Conservation (phyloP, 768 basidiomycete genomes). For the Lactarius akahatsu region DNA sequence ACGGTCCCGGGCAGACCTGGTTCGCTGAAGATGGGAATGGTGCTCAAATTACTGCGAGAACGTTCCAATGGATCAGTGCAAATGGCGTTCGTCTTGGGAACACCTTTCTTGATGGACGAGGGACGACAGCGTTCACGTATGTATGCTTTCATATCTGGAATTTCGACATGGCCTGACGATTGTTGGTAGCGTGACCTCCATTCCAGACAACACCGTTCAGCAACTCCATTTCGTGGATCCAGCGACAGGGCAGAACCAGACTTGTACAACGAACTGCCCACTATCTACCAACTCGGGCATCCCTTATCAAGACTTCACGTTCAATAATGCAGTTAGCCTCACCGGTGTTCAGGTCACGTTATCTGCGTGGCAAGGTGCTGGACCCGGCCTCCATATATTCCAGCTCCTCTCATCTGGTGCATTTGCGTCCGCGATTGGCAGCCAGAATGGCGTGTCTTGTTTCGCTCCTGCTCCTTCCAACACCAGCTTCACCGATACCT, state of each 20-base stretch:
- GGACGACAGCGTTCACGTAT: slow-evolving; percentile 88
- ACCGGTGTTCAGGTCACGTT: slow-evolving; percentile 90
- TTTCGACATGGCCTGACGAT: slow-evolving; percentile 23
- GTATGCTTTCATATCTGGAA: slow-evolving; percentile 30
- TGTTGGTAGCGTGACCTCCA: slow-evolving; percentile 66
- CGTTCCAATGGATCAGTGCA: slow-evolving; percentile 70
- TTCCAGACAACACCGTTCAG: slow-evolving; percentile 85
- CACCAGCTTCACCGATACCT: slow-evolving; percentile 63
- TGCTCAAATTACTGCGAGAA: slow-evolving; percentile 73
- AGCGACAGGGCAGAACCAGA: slow-evolving; percentile 64
- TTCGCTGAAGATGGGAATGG: slow-evolving; percentile 68
- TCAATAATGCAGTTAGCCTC: slow-evolving; percentile 56
- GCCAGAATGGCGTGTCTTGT: slow-evolving; percentile 66
- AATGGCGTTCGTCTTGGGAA: slow-evolving; percentile 89
- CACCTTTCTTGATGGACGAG: slow-evolving; percentile 75
- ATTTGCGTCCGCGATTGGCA: slow-evolving; percentile 70
- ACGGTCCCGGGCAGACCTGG: slow-evolving; percentile 83
- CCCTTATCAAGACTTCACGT: slow-evolving; percentile 93
- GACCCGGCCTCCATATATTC: slow-evolving; percentile 85
- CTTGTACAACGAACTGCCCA: slow-evolving; percentile 79
- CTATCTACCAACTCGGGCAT: slow-evolving; percentile 73
- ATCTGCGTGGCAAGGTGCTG: slow-evolving; percentile 67
- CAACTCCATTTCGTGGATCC: slow-evolving; percentile 78
- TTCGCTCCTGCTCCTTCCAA: slow-evolving; percentile 76
- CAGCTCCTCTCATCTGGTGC: slow-evolving; percentile 92